Evolutionary conservation across 257 asterid genomes (phyloP), one percentile per base, ranked within the genome.

Genomic region (Ehretia macrophylla): DNA sequence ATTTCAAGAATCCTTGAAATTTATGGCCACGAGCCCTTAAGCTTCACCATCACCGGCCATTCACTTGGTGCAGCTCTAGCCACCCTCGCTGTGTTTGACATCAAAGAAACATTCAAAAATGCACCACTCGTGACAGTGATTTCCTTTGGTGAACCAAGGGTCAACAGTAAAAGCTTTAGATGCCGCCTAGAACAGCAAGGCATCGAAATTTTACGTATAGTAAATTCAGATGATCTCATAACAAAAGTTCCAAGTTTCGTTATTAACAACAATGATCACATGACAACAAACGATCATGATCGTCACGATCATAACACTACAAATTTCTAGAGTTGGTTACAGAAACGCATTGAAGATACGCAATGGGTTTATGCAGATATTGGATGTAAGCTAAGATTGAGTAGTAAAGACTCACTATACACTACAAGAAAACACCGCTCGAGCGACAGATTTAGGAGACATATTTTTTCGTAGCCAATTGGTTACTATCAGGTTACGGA

Each of bases 61-160:
- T 86, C 95, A 0, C 85, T 86, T 0, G 95, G 95, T 38, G 95
- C 95, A 14, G 88, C 95, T 19, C 68, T 86, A 1, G 95, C 95
- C 10, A 27, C 35, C 35, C 76, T 86, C 49, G 82, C 85, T 22
- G 95, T 88, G 32, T 77, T 77, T 45, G 92, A 86, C 64, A 73
- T 86, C 35, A 86, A 77, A 11, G 58, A 62, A 14, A 69, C 74
- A 0, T 81, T 86, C 65, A 12, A 35, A 1, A 56, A 74, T 46
- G 63, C 82, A 19, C 81, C 79, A 11, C 48, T 71, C 11, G 95
- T 86, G 12, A 75, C 95, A 10, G 95, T 85, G 22, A 67, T 86
- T 46, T 86, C 95, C 0, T 83, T 86, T 68, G 95, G 88, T 3
- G 92, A 92, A 14, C 95, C 95, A 0, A 69, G 89, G 1, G 95